Percentiles rank a stretch among this genome's conserved stretches.
phyloP scores from a whole-genome alignment of 768 basidiomycete genomes.

The Suillus sp. region DNA sequence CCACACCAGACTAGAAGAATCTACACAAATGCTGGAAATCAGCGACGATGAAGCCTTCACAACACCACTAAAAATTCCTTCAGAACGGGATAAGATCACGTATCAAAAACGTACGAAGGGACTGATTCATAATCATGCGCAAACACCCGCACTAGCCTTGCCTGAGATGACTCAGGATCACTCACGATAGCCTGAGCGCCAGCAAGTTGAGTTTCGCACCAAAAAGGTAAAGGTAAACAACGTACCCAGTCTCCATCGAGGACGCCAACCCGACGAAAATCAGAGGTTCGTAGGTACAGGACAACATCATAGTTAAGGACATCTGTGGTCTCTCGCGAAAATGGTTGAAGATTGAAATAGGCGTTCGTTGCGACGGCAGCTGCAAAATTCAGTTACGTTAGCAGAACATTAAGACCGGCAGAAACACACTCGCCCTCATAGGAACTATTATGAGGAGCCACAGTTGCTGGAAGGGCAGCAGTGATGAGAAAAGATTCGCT shows the following conservation, averaged over 20 bases:
- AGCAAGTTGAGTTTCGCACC: slow-evolving; percentile 12
- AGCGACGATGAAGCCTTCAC: slow-evolving; percentile 51
- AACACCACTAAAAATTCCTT: slow-evolving; percentile 37
- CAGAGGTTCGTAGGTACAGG: slow-evolving; percentile 62
- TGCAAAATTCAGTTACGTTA: not conserved
- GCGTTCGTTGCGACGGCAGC: slow-evolving; percentile 16
- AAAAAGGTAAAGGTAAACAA: slow-evolving; percentile 4
- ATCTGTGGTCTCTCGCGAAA: slow-evolving; percentile 19
- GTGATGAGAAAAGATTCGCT: slow-evolving; percentile 70
- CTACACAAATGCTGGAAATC: slow-evolving; percentile 51
- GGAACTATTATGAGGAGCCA: slow-evolving; percentile 15
- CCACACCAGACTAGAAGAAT: slow-evolving; percentile 32
- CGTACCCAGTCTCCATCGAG: slow-evolving; percentile 81
- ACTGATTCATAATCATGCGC: slow-evolving; percentile 49
- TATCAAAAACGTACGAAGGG: slow-evolving; percentile 34
- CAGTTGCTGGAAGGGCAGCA: slow-evolving; percentile 38
- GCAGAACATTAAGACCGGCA: not conserved
- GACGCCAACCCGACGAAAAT: slow-evolving; percentile 65
- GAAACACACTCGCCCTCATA: slow-evolving; percentile 15
- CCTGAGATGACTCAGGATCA: slow-evolving; percentile 34
- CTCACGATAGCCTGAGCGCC: slow-evolving; percentile 52
- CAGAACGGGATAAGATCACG: slow-evolving; percentile 8
- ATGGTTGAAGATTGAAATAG: slow-evolving; percentile 32
- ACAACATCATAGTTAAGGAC: slow-evolving; percentile 48
- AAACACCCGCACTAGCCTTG: slow-evolving; percentile 59